phyloP scores from a whole-genome alignment of 2,329 filamentous ascomycete genomes.

The Pezicula rhizophila region DNA sequence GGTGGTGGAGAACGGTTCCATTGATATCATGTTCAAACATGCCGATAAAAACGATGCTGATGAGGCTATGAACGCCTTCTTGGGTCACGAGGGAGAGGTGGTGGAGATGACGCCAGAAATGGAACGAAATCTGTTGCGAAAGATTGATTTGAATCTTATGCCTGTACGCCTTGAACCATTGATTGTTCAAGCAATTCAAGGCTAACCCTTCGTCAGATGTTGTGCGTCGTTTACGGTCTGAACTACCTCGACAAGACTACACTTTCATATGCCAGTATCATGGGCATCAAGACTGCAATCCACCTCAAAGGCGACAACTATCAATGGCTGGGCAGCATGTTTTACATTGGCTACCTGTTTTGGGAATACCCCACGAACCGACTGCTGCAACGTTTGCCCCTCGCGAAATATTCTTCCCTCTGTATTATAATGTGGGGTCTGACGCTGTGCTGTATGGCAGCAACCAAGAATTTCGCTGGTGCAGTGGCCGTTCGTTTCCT shows the following conservation, averaged over 20 bases:
- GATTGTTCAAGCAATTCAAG: not conserved
- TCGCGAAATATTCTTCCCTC: slow-evolving; percentile 57
- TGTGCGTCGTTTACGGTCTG: slow-evolving; percentile 52
- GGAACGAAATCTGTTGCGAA: slow-evolving; percentile 35
- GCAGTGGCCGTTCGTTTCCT: slow-evolving; percentile 62
- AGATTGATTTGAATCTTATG: slow-evolving; percentile 41
- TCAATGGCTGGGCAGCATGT: slow-evolving; percentile 42
- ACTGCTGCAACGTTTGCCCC: slow-evolving; percentile 45
- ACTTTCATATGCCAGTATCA: slow-evolving; percentile 42
- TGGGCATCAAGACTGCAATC: slow-evolving; percentile 40
- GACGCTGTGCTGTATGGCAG: slow-evolving; percentile 56
- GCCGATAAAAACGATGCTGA: slow-evolving; percentile 35
- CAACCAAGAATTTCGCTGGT: slow-evolving; percentile 51
- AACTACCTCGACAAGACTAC: slow-evolving; percentile 47
- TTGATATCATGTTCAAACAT: slow-evolving; percentile 26
- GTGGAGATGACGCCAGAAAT: slow-evolving; percentile 33
- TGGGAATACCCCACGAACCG: slow-evolving; percentile 28
- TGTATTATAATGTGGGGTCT: slow-evolving; percentile 58
- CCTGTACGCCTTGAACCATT: slow-evolving; percentile 24
- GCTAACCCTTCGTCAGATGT: slow-evolving; percentile 28
- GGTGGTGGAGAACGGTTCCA: slow-evolving; percentile 10
- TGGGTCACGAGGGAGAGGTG: slow-evolving; percentile 30
- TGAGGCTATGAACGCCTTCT: slow-evolving; percentile 36
- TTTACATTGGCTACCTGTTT: slow-evolving; percentile 35
- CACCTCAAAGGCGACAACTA: slow-evolving; percentile 36